Percentiles rank a stretch among this genome's conserved stretches.
Evolutionary conservation across 306 rosid genomes (phyloP).

Genomic region (Sicyos edulis): DNA sequence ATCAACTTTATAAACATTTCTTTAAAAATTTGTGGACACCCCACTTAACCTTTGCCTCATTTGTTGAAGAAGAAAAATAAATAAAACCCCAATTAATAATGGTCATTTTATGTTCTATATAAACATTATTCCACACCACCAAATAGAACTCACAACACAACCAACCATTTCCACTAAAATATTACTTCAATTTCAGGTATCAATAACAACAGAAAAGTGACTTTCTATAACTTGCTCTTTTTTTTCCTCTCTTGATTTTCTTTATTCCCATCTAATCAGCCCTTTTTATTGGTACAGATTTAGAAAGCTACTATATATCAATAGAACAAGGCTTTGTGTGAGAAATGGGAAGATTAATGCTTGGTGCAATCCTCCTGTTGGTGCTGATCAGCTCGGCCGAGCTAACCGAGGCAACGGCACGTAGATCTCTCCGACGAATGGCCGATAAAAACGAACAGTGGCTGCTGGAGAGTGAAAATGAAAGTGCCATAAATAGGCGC

Average conservation of each 20-base stretch:
- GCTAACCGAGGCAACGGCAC: background rate
- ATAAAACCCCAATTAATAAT: background rate
- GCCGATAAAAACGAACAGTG: background rate
- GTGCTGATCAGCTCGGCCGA: conserved; percentile 22
- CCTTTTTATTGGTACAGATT: background rate
- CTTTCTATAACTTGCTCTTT: background rate
- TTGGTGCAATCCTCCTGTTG: conserved; percentile 10
- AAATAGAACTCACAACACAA: background rate
- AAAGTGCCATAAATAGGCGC: background rate
- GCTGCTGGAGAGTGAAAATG: background rate
- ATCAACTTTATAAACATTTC: conserved; percentile 6
- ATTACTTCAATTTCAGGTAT: background rate
- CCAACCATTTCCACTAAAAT: background rate
- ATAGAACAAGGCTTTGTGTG: background rate
- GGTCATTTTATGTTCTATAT: background rate
- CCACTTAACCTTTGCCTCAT: conserved; percentile 27
- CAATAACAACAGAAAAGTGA: background rate
- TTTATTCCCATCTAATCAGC: background rate
- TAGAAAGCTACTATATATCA: background rate
- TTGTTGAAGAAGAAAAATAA: conserved; percentile 14
- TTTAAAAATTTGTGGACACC: conserved; percentile 16
- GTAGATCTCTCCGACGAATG: background rate
- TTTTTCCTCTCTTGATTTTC: background rate
- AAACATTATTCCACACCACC: conserved; percentile 17
- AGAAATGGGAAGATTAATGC: conserved; percentile 18